Base-by-base conservation (phyloP, 768 basidiomycete species). In the Gloeophyllum trabeum region DNA sequence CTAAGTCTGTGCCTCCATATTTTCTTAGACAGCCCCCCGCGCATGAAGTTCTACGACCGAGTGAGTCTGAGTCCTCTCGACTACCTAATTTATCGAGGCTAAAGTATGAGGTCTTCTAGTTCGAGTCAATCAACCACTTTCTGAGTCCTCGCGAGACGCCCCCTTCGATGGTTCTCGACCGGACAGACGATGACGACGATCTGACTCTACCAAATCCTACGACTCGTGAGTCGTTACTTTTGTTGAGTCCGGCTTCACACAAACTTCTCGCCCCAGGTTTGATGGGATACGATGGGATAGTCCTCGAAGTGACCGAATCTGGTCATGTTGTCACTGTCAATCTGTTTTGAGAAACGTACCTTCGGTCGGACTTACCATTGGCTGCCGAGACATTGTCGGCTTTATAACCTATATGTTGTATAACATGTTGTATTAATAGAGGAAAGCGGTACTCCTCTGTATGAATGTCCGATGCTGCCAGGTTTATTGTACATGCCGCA, bases 91-190 rank as follows among this genome's bases (percentile, higher is more conserved):
- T n/a, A n/a, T n/a, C n/a, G n/a, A n/a, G n/a, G n/a, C n/a, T n/a
- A n/a, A n/a, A n/a, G n/a, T n/a, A n/a, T n/a, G n/a, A n/a, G n/a
- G n/a, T n/a, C n/a, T n/a, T 30, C 7, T 34, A 87, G 82, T 83
- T 82, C 34, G 85, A 88, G 54, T 79, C 76, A 13, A 84, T 86
- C 43, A 78, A 75, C 41, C 82, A 81, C 49, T 86, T 88, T 51
- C 70, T 88, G 3, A 76, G 73, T 48, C 84, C 83, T 2, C 71
- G 69, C n/a, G 80, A 83, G 51, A 66, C 74, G 14, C 79, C 83
- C 5, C 81, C 82, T 1, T 84, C 82, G 2, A 89, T 89, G 87
- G 66, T 75, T 30, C 71, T 88, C 7, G 81, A 90, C 56, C 73
- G 84, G 36, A 81, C 82, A 13, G 81, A 82, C 50, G 82, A 82